Evolutionary conservation across 345 rosid species (phyloP).

Genomic region (Salix udensis): DNA sequence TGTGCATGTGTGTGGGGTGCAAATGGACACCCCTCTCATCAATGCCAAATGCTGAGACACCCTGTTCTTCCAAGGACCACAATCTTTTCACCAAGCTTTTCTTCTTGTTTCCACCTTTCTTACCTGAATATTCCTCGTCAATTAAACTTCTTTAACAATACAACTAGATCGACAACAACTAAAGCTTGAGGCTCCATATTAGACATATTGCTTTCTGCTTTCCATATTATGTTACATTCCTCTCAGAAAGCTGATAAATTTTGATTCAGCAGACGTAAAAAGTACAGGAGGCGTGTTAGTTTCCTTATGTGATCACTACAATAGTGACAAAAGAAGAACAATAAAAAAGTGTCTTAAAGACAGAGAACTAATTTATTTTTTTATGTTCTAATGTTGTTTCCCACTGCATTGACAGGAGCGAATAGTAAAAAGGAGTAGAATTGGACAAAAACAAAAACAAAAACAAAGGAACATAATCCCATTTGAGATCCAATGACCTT

Average conservation of each 20-base stretch:
- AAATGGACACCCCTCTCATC: constrained; percentile 1
- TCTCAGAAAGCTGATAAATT: background rate
- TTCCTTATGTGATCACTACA: background rate
- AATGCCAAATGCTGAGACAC: constrained; percentile 16
- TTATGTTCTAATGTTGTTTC: constrained; percentile 36
- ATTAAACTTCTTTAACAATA: background rate
- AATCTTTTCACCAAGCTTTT: background rate
- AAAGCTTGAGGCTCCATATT: background rate
- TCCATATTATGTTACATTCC: background rate
- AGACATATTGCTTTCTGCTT: background rate
- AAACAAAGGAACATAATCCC: constrained; percentile 29
- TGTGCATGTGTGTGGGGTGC: constrained; percentile 14
- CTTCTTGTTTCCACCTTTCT: background rate
- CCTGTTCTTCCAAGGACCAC: constrained; percentile 25
- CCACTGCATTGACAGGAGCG: constrained; percentile 47
- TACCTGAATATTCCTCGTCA: background rate
- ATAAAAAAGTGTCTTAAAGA: constrained; percentile 4
- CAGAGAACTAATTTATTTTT: constrained; percentile 12
- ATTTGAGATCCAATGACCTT: constrained; percentile 31
- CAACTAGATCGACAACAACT: background rate
- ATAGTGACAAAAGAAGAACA: constrained; percentile 1
- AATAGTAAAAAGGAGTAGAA: constrained; percentile 26
- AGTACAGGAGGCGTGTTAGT: background rate
- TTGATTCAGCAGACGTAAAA: background rate
- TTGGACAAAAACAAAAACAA: constrained; percentile 9